phyloP scores from a whole-genome alignment of 208 protist genomes.

The Naegleria fowleri region DNA sequence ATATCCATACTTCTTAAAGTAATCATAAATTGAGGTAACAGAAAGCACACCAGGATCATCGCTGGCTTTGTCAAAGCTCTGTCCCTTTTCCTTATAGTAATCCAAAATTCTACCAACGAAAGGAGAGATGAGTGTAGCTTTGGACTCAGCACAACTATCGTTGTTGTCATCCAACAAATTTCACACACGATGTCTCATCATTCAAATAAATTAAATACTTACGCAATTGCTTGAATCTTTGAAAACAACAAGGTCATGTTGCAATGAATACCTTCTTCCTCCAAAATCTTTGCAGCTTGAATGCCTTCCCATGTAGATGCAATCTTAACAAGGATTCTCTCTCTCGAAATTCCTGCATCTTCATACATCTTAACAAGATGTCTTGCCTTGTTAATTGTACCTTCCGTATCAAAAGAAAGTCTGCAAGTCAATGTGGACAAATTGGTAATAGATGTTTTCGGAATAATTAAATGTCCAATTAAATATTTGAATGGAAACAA shows the following conservation, averaged over 20 bases:
- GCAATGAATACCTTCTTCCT: constrained; percentile 89
- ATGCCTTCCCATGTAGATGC: constrained; percentile 96
- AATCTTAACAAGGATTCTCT: constrained; percentile 92
- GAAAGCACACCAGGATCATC: constrained; percentile 69
- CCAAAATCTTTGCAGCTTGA: constrained; percentile 78
- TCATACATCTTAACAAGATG: constrained; percentile 88
- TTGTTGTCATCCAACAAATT: too few relatives aligned
- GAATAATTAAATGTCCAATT: too few relatives aligned
- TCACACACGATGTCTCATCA: not conserved
- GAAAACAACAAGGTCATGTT: constrained; percentile 97
- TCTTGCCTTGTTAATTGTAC: constrained; percentile 79
- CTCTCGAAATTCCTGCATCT: constrained; percentile 66
- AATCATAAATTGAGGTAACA: constrained; percentile 90
- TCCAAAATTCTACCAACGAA: constrained; percentile 95
- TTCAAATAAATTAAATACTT: not conserved
- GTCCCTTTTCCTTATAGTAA: constrained; percentile 73
- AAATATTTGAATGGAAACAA: too few relatives aligned
- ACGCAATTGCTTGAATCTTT: constrained; percentile 80
- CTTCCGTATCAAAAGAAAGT: constrained; percentile 88
- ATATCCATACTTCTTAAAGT: constrained; percentile 94
- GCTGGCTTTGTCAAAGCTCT: too few relatives aligned
- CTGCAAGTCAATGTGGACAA: constrained; percentile 25
- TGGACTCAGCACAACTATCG: constrained; percentile 74
- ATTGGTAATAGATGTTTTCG: too few relatives aligned
- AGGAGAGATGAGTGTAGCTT: constrained; percentile 88